Percentiles rank a stretch among this genome's conserved stretches.
phyloP scores from a whole-genome alignment of 345 rosid species.

The Brassica juncea region DNA sequence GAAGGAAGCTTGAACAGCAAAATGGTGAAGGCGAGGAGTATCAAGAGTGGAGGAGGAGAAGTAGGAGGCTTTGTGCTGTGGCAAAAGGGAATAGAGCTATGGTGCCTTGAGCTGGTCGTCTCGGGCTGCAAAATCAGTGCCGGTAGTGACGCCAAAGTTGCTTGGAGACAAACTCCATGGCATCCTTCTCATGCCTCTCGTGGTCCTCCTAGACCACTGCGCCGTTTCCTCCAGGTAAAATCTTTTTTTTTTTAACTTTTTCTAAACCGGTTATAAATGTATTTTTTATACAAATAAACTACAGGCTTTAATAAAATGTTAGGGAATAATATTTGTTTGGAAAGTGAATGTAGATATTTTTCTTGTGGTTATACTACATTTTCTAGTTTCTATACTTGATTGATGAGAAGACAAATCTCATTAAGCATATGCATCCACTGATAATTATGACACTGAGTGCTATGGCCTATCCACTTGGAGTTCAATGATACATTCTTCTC shows the following conservation, averaged over 20 bases:
- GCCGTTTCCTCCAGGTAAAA: constrained; percentile 79
- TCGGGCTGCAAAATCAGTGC: constrained; percentile 86
- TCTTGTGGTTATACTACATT: constrained; percentile 31
- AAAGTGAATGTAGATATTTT: constrained; percentile 6
- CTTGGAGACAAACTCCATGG: constrained; percentile 96
- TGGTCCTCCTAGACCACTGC: constrained; percentile 83
- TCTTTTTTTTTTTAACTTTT: neutral
- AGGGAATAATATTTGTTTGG: neutral
- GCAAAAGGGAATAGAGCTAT: constrained; percentile 72
- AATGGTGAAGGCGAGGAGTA: constrained; percentile 49
- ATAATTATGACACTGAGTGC: constrained; percentile 22
- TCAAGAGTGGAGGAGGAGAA: constrained; percentile 51
- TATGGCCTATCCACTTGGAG: constrained; percentile 31
- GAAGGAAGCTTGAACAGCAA: constrained; percentile 56
- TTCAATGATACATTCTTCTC: constrained; percentile 30
- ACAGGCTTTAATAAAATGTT: neutral
- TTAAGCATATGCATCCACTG: constrained; percentile 35
- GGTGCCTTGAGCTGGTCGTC: constrained; percentile 85
- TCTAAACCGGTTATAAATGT: neutral
- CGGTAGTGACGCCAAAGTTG: constrained; percentile 83
- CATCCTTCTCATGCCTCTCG: constrained; percentile 87
- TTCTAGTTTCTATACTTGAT: constrained; percentile 27
- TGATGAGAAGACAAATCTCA: constrained; percentile 38
- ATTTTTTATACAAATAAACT: neutral
- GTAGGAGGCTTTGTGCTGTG: constrained; percentile 75